Base-by-base conservation (phyloP, 129 eudicot genomes). In the Saposhnikovia divaricata region DNA sequence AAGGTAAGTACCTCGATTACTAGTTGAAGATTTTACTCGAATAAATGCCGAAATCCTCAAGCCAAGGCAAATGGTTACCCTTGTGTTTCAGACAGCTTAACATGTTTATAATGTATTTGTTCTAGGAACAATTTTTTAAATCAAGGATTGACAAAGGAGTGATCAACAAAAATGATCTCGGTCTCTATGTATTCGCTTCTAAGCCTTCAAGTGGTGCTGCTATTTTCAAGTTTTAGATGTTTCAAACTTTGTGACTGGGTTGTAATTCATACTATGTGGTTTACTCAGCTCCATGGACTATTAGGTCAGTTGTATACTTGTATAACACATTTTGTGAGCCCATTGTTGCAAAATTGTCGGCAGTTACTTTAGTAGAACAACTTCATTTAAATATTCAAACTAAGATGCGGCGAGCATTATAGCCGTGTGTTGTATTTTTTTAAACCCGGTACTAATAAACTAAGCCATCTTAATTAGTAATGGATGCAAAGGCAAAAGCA, bases 171-270 rank as follows among this genome's bases (percentile, higher is more conserved):
- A 50, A 76, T 18, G 99, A 95, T 77, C 92, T 95, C 19, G 97
- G 93, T 77, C 90, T 90, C 42, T 95, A 89, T 70, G 83, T 95
- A 61, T 95, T 95, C 55, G 97, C 97, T 1, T 92, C 99, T 37
- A 95, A 95, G 91, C 99, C 99, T 21, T 92, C 99, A 0, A 92
- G 96, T 72, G 99, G 99, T 42, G 99, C 97, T 18, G 99, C 99
- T 80, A 90, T 95, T 51, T 83, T 95, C 79, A 89, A 90, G 78
- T 85, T 90, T 83, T 90, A 90, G 87, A 66, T 78, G 23, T 5
- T 31, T 2, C 28, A 9, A 27, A 63, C 16, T 63, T 31, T 31
- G 73, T 4, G 39, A 3, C 9, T 68, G 39, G 73, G 9, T 13
- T 31, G 40, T 66, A 5, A 14, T 28, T 13, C 9, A 27, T 13